Evolutionary conservation across 2,329 filamentous ascomycete genomes (phyloP).

Genomic region (Xylariaceae sp.): DNA sequence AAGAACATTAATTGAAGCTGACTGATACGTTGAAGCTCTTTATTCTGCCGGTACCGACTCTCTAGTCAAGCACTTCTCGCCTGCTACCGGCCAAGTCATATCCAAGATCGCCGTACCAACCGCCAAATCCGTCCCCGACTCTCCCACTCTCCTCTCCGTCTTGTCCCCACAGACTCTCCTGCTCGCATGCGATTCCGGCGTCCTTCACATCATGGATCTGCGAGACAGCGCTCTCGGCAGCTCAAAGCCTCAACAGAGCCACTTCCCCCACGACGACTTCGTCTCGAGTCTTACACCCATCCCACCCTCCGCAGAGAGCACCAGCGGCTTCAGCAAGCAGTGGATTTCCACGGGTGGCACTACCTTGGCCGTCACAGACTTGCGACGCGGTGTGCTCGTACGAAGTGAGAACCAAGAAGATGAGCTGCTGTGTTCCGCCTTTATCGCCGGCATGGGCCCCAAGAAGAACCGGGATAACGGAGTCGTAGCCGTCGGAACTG

Average conservation of each 20-base stretch:
- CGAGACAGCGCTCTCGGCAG: slow-evolving; percentile 54
- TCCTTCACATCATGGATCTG: slow-evolving; percentile 82
- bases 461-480: slow-evolving; percentile 63
- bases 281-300: slow-evolving; percentile 82
- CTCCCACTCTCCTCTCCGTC: slow-evolving; percentile 74
- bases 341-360: slow-evolving; percentile 92
- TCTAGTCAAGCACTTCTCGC: slow-evolving; percentile 54
- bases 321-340: slow-evolving; percentile 85
- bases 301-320: slow-evolving; percentile 72
- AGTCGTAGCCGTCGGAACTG: slow-evolving; percentile 69
- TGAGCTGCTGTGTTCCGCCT: slow-evolving; percentile 75
- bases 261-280: slow-evolving; percentile 87
- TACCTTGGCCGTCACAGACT: slow-evolving; percentile 83
- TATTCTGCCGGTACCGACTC: slow-evolving; percentile 61
- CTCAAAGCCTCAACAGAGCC: slow-evolving; percentile 68
- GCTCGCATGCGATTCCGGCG: slow-evolving; percentile 83
- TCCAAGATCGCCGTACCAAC: slow-evolving; percentile 77
- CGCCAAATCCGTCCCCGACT: slow-evolving; percentile 51
- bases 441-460: slow-evolving; percentile 70
- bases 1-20: slow-evolving; percentile 12
- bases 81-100: slow-evolving; percentile 60
- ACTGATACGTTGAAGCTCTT: slow-evolving; percentile 37
- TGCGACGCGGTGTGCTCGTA: slow-evolving; percentile 78
- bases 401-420: slow-evolving; percentile 94
- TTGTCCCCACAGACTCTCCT: slow-evolving; percentile 85